A percentile compares a stretch with the other conserved stretches of the same genome.
These are phyloP conservation scores for Psilocybe subaeruginosa DNA, from an alignment of 768 basidiomycete species.

Conservation along the genomic window DNA sequence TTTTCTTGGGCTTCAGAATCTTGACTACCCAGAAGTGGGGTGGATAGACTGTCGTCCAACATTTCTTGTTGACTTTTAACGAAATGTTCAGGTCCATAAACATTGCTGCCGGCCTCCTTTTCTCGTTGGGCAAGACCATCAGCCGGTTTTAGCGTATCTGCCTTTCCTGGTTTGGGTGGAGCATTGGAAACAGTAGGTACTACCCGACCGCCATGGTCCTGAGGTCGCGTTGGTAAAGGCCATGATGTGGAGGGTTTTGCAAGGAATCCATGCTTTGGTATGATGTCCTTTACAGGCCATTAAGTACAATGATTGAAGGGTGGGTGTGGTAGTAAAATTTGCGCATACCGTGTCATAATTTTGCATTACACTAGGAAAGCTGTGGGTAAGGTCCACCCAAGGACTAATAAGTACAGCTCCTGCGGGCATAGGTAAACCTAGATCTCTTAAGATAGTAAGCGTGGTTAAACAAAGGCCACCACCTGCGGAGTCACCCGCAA, in stretches of 20 bases:
- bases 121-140: conserved; percentile 25
- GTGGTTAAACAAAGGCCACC: conserved; percentile 65
- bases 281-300: conserved; percentile 57
- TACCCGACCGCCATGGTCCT: conserved; percentile 34
- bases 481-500: conserved; percentile 83
- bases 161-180: conserved; percentile 52
- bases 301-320: neutral
- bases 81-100: conserved; percentile 12
- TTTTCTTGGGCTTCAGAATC: neutral
- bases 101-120: conserved; percentile 15
- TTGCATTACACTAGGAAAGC: conserved; percentile 73
- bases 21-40: neutral
- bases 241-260: conserved; percentile 61
- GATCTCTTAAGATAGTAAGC: conserved; percentile 69
- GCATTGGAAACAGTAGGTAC: conserved; percentile 38
- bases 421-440: conserved; percentile 69
- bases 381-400: conserved; percentile 87
- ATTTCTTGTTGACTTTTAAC: conserved; percentile 35
- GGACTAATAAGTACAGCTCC: conserved; percentile 82
- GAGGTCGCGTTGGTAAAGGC: conserved; percentile 48
- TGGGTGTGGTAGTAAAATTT: neutral
- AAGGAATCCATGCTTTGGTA: conserved; percentile 63
- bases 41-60: conserved; percentile 19
- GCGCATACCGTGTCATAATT: conserved; percentile 62
- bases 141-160: conserved; percentile 47